Percentiles rank a stretch among this genome's conserved stretches.
These are phyloP conservation scores for Lolium multiflorum DNA, from an alignment of 176 grass and related monocot genomes.

Conservation along the genomic window DNA sequence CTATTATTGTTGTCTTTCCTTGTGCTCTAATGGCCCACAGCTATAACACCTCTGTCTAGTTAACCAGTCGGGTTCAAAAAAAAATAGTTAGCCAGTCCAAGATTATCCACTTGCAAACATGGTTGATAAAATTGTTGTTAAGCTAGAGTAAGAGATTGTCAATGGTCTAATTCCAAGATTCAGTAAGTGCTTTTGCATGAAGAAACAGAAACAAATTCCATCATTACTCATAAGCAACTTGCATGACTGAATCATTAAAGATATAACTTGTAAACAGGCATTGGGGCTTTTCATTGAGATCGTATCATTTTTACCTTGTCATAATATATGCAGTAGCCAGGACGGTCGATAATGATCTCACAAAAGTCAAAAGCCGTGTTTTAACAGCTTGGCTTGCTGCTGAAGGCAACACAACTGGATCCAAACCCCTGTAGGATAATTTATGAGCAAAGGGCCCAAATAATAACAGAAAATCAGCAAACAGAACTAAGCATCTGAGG, in stretches of 20 bases:
- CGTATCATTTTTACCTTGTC: conserved; percentile 68
- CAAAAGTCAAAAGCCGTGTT: conserved; percentile 71
- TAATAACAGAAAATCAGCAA: conserved; percentile 3
- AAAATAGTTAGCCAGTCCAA: neutral
- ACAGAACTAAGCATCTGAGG: neutral
- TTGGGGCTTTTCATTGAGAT: conserved; percentile 11
- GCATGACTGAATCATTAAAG: conserved; percentile 21
- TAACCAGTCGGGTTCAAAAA: neutral
- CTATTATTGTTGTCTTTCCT: neutral
- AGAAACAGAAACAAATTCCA: neutral
- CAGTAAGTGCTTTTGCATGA: neutral
- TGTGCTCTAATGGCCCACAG: neutral
- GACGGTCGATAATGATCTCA: conserved; percentile 93
- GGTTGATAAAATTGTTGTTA: conserved; percentile 3
- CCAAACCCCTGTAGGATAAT: conserved; percentile 72
- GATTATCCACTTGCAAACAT: neutral
- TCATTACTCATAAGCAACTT: conserved; percentile 11
- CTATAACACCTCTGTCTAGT: neutral
- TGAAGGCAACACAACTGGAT: conserved; percentile 78
- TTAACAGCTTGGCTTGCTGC: conserved; percentile 93
- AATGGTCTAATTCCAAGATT: neutral
- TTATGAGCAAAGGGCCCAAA: conserved; percentile 30
- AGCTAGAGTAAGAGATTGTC: conserved; percentile 11
- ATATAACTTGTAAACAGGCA: conserved; percentile 12
- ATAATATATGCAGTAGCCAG: conserved; percentile 85